phyloP scores from a whole-genome alignment of 108 stramenopile genomes.

The Schizochytrium sp. region DNA sequence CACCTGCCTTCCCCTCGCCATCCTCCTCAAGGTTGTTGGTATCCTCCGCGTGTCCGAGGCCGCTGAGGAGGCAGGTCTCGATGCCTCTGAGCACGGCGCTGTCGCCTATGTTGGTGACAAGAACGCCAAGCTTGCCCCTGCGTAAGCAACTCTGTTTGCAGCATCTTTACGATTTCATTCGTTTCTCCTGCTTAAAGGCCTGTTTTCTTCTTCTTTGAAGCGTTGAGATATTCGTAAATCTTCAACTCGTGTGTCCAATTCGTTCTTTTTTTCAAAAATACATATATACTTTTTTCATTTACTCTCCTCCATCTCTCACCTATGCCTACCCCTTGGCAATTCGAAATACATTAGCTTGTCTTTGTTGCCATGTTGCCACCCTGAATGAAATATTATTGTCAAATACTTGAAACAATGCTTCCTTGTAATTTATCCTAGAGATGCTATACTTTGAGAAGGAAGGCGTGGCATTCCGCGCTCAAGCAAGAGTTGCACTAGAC shows the following conservation, averaged over 20 bases:
- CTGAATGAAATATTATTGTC: too few species aligned
- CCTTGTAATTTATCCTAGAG: too few species aligned
- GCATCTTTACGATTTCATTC: neutral
- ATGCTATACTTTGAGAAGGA: too few species aligned
- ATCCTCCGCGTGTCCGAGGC: slow-evolving; percentile 88
- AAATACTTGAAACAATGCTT: too few species aligned
- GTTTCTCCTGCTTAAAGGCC: neutral
- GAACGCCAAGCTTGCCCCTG: slow-evolving; percentile 27
- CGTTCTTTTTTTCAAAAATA: neutral
- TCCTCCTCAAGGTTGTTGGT: slow-evolving; percentile 76
- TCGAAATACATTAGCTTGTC: too few species aligned
- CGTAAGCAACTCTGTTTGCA: neutral
- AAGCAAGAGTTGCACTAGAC: too few species aligned
- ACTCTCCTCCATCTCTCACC: too few species aligned
- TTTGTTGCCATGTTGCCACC: too few species aligned
- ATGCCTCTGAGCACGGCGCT: slow-evolving; percentile 74
- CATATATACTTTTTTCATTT: too few species aligned
- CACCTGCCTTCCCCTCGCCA: slow-evolving; percentile 84
- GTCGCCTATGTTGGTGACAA: slow-evolving; percentile 28
- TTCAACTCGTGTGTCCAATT: slow-evolving; percentile 52
- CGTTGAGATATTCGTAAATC: slow-evolving; percentile 55
- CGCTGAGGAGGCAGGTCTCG: slow-evolving; percentile 74
- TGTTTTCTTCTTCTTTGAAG: neutral
- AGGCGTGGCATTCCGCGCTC: too few species aligned
- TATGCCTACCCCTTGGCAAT: too few species aligned